These are phyloP conservation scores for Podochytrium sp. DNA, from an alignment of 192 early-diverging fungal species.

Conservation along the genomic window DNA sequence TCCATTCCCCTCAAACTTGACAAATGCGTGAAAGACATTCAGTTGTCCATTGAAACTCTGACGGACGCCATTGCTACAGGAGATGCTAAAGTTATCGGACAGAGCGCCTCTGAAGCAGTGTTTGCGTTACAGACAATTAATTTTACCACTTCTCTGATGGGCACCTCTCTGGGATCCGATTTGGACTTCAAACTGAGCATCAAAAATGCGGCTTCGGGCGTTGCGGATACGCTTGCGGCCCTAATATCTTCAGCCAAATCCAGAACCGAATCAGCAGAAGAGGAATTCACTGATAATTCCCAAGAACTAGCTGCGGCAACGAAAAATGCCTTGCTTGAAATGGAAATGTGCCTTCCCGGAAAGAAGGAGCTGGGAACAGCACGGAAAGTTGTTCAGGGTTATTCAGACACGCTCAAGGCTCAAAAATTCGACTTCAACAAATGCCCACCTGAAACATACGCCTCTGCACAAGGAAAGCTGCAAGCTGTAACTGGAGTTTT, in stretches of 20 bases:
- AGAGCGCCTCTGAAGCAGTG: conserved; percentile 49
- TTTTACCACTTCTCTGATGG: neutral
- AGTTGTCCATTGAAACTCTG: conserved; percentile 38
- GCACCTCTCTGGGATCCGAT: neutral
- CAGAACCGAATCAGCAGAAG: neutral
- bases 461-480: conserved; percentile 43
- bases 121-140: conserved; percentile 42
- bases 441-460: conserved; percentile 16
- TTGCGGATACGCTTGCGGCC: conserved; percentile 36
- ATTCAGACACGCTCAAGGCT: neutral
- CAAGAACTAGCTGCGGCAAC: neutral
- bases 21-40: conserved; percentile 29
- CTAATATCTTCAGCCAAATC: conserved; percentile 39
- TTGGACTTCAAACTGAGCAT: conserved; percentile 1
- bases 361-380: conserved; percentile 42
- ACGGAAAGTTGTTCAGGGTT: conserved; percentile 20
- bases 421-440: neutral
- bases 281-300: neutral
- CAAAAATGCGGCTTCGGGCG: conserved; percentile 32
- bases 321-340: conserved; percentile 18
- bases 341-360: conserved; percentile 46
- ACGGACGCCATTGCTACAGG: conserved; percentile 30
- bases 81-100: conserved; percentile 39
- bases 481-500: conserved; percentile 39
- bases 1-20: conserved; percentile 41